These are phyloP conservation scores for Penicillium olsonii DNA, from an alignment of 2,329 filamentous ascomycete genomes.

Conservation along the genomic window DNA sequence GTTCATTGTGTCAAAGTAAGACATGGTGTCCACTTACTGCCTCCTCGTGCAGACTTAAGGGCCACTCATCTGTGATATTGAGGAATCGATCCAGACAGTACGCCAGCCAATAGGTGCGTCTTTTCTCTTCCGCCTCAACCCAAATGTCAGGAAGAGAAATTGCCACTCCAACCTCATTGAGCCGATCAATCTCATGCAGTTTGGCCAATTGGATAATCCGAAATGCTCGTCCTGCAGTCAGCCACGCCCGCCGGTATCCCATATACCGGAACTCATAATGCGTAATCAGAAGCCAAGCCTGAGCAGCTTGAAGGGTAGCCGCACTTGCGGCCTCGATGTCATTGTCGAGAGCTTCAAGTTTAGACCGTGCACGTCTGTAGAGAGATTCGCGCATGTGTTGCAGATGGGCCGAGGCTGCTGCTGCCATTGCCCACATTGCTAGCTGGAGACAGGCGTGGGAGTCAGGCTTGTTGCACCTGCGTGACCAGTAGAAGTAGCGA, in stretches of 20 bases:
- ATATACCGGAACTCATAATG: constrained; percentile 41
- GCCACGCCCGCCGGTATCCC: constrained; percentile 37
- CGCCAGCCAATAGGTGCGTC: constrained; percentile 41
- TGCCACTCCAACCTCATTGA: neutral
- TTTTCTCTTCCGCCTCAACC: constrained; percentile 33
- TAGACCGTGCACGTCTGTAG: constrained; percentile 27
- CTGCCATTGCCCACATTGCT: constrained; percentile 42
- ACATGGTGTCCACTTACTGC: neutral
- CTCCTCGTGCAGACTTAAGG: constrained; percentile 33
- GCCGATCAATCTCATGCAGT: constrained; percentile 37
- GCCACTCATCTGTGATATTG: constrained; percentile 28
- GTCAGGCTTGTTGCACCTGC: constrained; percentile 14
- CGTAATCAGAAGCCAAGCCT: constrained; percentile 41
- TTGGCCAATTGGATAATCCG: constrained; percentile 40
- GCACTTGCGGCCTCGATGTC: neutral
- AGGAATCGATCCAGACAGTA: constrained; percentile 38
- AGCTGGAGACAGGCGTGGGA: constrained; percentile 33
- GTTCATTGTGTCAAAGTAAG: constrained; percentile 1
- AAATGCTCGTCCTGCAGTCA: constrained; percentile 40
- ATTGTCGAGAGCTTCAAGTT: constrained; percentile 7
- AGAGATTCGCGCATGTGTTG: constrained; percentile 27
- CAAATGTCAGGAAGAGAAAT: constrained; percentile 8
- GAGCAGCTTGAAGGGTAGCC: constrained; percentile 17
- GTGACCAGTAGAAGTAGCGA: constrained; percentile 31
- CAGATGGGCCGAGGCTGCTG: constrained; percentile 35